A percentile compares a stretch with the other conserved stretches of the same genome.
Evolutionary conservation across 805 yeast species (phyloP).

Genomic region (Phaffomyces opuntiae): DNA sequence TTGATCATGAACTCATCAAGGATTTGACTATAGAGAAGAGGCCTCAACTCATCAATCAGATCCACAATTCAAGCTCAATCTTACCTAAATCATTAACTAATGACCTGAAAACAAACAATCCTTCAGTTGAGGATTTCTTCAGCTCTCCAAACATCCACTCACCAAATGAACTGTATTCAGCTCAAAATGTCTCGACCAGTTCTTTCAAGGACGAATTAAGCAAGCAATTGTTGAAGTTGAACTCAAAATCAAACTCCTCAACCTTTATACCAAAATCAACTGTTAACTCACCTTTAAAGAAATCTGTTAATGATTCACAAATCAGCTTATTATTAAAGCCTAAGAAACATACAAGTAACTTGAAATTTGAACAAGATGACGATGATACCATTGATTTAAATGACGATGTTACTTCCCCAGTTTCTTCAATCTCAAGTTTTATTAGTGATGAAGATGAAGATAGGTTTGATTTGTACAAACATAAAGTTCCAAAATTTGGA

Average conservation of each 20-base stretch:
- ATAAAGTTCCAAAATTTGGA: constrained; percentile 47
- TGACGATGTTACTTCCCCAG: no score
- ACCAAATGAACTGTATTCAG: not conserved
- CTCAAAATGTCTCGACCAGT: not conserved
- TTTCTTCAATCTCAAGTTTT: no score
- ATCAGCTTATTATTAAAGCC: not conserved
- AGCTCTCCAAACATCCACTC: constrained; percentile 5
- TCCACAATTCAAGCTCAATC: constrained; percentile 10
- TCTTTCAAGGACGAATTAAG: constrained; percentile 9
- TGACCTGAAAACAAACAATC: constrained; percentile 9
- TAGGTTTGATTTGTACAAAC: constrained; percentile 19
- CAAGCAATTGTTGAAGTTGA: constrained; percentile 3
- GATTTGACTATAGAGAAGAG: constrained; percentile 14
- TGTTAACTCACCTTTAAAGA: constrained; percentile 6
- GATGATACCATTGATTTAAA: not conserved
- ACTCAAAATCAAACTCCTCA: constrained; percentile 4
- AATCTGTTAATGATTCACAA: constrained; percentile 7
- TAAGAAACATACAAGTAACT: not conserved
- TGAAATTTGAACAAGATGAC: constrained; percentile 3
- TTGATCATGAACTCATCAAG: constrained; percentile 25
- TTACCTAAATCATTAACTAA: constrained; percentile 14
- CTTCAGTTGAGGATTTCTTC: constrained; percentile 23
- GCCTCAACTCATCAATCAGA: not conserved
- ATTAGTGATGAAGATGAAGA: constrained; percentile 17
- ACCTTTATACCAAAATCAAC: constrained; percentile 37